Evolutionary conservation across 495 filamentous ascomycete species (phyloP).

Genomic region (Aspergillus heteromorphus): DNA sequence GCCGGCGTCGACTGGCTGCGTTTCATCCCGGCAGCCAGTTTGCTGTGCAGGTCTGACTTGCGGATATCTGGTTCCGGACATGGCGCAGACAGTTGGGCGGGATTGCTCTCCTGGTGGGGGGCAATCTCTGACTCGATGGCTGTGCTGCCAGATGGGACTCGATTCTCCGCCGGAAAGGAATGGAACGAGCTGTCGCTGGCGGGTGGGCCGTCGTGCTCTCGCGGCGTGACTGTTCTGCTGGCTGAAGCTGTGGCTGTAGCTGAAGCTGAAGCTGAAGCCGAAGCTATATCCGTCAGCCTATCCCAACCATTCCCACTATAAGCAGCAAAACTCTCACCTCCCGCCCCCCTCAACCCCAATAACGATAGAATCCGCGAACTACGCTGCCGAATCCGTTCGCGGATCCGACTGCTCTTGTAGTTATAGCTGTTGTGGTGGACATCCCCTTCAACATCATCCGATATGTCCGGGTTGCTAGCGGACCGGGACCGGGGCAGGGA

Average conservation of each 20-base stretch:
- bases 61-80: too few relatives aligned
- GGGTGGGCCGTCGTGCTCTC: not conserved
- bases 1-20: conserved; percentile 18
- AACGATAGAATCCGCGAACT: conserved; percentile 37
- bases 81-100: too few relatives aligned
- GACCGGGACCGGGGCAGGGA: too few relatives aligned
- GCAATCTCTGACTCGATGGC: not conserved
- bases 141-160: not conserved
- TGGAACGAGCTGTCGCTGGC: not conserved
- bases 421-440: conserved; percentile 10
- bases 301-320: not conserved
- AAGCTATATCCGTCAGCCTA: not conserved
- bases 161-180: not conserved
- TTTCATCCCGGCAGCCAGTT: not conserved
- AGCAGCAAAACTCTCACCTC: conserved; percentile 9
- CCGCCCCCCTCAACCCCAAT: conserved; percentile 25
- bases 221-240: not conserved
- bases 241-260: too few relatives aligned
- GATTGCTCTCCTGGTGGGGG: too few relatives aligned
- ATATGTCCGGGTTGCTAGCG: conserved; percentile 12
- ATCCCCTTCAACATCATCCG: conserved; percentile 24
- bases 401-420: conserved; percentile 11
- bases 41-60: not conserved
- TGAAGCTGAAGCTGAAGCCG: too few relatives aligned
- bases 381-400: conserved; percentile 24